Base-by-base conservation (phyloP, 2,329 filamentous ascomycete species). In the Diplodia corticola region DNA sequence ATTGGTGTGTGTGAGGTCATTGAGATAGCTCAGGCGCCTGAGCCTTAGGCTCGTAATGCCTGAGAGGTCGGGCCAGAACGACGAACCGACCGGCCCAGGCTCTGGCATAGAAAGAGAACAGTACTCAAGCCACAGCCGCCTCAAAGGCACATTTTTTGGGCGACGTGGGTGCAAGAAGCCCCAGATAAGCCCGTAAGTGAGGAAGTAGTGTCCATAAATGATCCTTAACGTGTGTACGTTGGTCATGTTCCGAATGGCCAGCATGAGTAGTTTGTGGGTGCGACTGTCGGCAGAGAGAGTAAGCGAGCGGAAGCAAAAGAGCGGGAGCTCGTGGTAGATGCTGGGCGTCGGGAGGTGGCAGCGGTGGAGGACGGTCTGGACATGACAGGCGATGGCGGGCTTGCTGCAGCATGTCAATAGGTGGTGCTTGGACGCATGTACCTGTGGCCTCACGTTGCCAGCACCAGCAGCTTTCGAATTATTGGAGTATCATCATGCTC, bases 91-190 rank as follows among this genome's bases (percentile, higher is more conserved):
- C 1, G 69, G 57, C 3, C 71, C 69, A 33, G 72, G 69, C 15
- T 70, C 64, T 5, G 68, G 66, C 13, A 69, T 61, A 1, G 73
- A 71, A 49, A 80, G 69, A 17, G 75, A 76, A 66, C 78, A 80
- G 63, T 77, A 81, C 64, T 83, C 81, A 4, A 83, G 71, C 81
- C 81, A 83, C 5, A 83, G 73, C 61, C 73, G 78, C 12, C 77
- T 74, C 15, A 82, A 67, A 2, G 75, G 74, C 7, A 72, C 68
- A 20, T 68, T 68, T 2, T 72, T 72, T 12, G 71, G 68, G 20
- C 77, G 69, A 2, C 64, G 24, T 15, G 71, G 70, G 50, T 79
- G 73, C 30, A 83, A 75, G 67, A 82, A 77, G 30, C 77, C 77
- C 2, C 76, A 69, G 9, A 83, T 49, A 12, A 83, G 71, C 5